Base-by-base conservation (phyloP, 1,284 basidiomycete species). In the Apiotrichum laibachii region DNA sequence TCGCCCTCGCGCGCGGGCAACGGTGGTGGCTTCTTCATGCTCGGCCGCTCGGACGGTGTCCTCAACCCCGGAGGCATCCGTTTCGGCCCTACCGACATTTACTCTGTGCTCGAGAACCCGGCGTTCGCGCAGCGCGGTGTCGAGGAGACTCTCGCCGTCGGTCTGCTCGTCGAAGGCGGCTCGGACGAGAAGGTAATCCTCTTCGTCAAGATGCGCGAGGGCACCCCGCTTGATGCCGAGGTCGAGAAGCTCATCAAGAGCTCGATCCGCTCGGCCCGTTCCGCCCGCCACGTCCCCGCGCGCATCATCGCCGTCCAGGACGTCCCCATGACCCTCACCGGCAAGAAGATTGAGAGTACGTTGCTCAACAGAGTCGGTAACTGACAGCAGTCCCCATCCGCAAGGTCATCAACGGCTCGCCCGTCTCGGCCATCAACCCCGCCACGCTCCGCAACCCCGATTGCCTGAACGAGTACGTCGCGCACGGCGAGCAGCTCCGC, bases 31-130 rank as follows among this genome's bases (percentile, higher is more conserved):
- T 71, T 93, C 46, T 75, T 91, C 59, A 92, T 92, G 89, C 82
- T 92, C 4, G 90, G 91, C 21, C 82, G 88, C 57, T 88, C 87
- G 55, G 89, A 92, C 71, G 88, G 88, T 56, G 88, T 90, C n/a
- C 78, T 88, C 65, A 89, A 92, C 74, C 90, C 91, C 5, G 87
- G 88, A 55, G 90, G 90, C 2, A 85, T 94, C 61, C 84, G 90
- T 21, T 93, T 92, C 71, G 90, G 90, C 21, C 87, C 88, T 37
- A 85, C 87, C 34, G 91, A 93, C 77, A 84, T 93, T 55, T 93
- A 93, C 78, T 87, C 89, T 67, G 86, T 91, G 48, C 81, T 93
- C 44, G 88, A 90, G 65, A 80, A 78, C 37, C 65, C 77, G 47
- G 77, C 79, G 53, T 79, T 79, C 37, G 75, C 79, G 45, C 77